These are phyloP conservation scores for Botrytis fabae DNA, from an alignment of 2,329 filamentous ascomycete species.

Conservation along the genomic window DNA sequence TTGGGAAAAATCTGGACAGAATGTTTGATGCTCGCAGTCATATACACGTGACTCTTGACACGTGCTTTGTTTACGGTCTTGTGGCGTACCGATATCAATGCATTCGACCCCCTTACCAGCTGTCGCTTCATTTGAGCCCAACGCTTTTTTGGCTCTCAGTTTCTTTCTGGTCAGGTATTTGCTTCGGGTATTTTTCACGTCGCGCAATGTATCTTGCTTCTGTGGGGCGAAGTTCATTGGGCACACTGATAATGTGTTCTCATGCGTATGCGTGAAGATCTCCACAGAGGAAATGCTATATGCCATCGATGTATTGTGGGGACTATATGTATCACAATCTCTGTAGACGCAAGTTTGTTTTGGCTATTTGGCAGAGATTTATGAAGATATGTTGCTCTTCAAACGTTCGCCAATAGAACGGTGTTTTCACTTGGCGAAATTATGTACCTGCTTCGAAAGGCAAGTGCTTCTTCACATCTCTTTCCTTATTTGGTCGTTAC, in stretches of 20 bases:
- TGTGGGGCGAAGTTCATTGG: background rate
- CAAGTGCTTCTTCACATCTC: background rate
- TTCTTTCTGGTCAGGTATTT: background rate
- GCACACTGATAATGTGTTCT: background rate
- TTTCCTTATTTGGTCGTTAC: background rate
- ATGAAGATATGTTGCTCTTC: background rate
- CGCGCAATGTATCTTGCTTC: background rate
- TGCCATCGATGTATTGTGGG: background rate
- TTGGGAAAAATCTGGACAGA: too few relatives aligned
- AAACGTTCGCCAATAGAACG: too few relatives aligned
- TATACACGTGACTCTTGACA: background rate
- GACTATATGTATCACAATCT: background rate
- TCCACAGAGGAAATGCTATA: background rate
- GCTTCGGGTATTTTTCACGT: background rate
- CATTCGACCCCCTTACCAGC: background rate
- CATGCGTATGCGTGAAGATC: background rate
- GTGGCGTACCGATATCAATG: background rate
- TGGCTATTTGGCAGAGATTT: background rate
- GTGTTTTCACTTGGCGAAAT: background rate
- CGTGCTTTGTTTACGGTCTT: background rate
- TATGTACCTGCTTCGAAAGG: background rate
- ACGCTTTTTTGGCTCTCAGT: background rate
- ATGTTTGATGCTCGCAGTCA: too few relatives aligned
- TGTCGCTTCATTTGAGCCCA: background rate
- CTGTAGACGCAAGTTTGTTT: background rate